Evolutionary conservation across 2,329 filamentous ascomycete species (phyloP).

Genomic region (Alternaria arborescens): DNA sequence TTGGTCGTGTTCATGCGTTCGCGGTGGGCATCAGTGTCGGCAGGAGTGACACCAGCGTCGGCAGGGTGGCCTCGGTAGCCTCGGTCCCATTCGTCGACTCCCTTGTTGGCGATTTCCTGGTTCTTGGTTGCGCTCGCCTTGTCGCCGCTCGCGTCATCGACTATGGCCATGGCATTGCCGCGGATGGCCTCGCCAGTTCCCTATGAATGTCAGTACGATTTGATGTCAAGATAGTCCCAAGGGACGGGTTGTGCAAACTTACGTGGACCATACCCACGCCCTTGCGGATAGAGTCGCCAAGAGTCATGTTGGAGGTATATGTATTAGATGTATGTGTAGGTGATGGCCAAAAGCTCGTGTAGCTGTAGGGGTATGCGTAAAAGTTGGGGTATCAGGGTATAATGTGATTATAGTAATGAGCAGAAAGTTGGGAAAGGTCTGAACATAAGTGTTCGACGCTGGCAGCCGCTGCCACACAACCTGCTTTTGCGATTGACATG

Average conservation of each 20-base stretch:
- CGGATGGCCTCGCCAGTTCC: conserved; percentile 52
- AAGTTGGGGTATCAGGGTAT: conserved; percentile 7
- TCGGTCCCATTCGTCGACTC: conserved; percentile 46
- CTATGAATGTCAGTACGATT: conserved; percentile 28
- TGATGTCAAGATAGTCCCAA: background rate
- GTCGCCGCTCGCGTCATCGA: conserved; percentile 46
- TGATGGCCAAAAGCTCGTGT: background rate
- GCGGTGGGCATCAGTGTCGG: conserved; percentile 34
- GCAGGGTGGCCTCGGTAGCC: conserved; percentile 44
- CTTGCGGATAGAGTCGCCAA: conserved; percentile 46
- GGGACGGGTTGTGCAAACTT: conserved; percentile 12
- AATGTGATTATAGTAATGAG: background rate
- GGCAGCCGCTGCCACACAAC: conserved; percentile 5
- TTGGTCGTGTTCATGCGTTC: conserved; percentile 31
- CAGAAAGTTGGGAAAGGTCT: background rate
- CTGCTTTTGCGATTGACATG: conserved; percentile 20
- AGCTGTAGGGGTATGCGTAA: conserved; percentile 4
- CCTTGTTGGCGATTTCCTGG: conserved; percentile 42
- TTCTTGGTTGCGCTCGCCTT: conserved; percentile 40
- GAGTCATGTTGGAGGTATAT: conserved; percentile 30
- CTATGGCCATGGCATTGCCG: conserved; percentile 48
- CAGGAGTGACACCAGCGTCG: conserved; percentile 41
- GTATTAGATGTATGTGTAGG: conserved; percentile 5
- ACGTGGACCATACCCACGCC: conserved; percentile 49
- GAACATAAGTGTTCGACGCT: conserved; percentile 8